Percentiles rank a stretch among this genome's conserved stretches.
Conservation (phyloP, 352 stramenopile species). For the Pythium sp. region DNA sequence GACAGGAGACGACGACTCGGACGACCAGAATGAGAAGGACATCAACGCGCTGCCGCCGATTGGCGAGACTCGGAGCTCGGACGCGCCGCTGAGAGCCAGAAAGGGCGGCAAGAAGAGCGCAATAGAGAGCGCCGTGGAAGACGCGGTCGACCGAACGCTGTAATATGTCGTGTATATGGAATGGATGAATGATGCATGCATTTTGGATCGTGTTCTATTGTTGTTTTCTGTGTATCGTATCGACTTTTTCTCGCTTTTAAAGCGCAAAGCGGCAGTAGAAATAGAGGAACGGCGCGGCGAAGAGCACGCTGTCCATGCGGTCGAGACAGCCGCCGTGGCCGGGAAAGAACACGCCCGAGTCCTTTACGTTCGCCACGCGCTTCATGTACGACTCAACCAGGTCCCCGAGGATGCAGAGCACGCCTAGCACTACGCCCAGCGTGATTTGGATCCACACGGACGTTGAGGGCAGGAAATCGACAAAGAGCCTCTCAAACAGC, state of each 20-base stretch:
- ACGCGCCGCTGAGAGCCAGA: neutral
- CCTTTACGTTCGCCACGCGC: conserved; percentile 64
- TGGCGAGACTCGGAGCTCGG: neutral
- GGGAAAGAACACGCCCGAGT: conserved; percentile 69
- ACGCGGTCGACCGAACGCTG: conserved; percentile 22
- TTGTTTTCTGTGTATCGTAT: neutral
- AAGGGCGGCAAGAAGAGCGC: conserved; percentile 10
- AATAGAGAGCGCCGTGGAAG: conserved; percentile 20
- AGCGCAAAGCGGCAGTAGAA: conserved; percentile 42
- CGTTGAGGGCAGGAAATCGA: conserved; percentile 10
- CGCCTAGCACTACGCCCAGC: conserved; percentile 43
- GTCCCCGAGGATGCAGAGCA: conserved; percentile 63
- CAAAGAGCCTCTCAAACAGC: neutral
- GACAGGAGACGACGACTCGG: conserved; percentile 28
- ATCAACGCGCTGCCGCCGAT: conserved; percentile 19
- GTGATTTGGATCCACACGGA: conserved; percentile 34
- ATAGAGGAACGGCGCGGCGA: conserved; percentile 60
- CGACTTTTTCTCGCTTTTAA: neutral
- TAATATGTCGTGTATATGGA: conserved; percentile 6
- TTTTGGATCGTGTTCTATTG: neutral
- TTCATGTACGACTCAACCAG: conserved; percentile 71
- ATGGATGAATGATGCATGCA: neutral
- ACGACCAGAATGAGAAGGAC: conserved; percentile 13
- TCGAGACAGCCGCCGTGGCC: conserved; percentile 77
- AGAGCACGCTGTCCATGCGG: conserved; percentile 78